Conservation (phyloP, 2,329 filamentous ascomycete species). For the Sporothrix pseudoabietina region DNA sequence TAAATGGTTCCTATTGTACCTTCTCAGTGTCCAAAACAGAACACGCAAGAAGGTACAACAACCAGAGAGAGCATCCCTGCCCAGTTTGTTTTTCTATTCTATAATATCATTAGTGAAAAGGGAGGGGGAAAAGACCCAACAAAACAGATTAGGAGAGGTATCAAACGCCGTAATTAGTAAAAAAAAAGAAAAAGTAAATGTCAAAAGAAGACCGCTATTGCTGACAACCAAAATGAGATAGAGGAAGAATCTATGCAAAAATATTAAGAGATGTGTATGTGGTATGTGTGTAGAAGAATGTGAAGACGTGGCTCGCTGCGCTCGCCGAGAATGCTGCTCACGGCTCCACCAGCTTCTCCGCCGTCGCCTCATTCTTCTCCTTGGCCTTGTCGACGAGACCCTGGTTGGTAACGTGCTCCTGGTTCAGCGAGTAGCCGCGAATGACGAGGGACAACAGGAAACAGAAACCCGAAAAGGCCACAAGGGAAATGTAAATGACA, state of each 20-base stretch:
- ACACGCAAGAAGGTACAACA: neutral
- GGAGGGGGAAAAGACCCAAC: neutral
- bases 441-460: constrained; percentile 56
- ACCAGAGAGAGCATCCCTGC: neutral
- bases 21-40: neutral
- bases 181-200: neutral
- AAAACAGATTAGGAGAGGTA: constrained; percentile 13
- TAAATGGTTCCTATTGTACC: neutral
- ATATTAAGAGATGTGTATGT: neutral
- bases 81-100: neutral
- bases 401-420: constrained; percentile 52
- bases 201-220: neutral
- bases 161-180: neutral
- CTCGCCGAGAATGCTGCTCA: neutral
- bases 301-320: neutral
- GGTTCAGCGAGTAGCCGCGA: constrained; percentile 52
- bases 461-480: constrained; percentile 53
- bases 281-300: neutral
- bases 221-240: neutral
- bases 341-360: constrained; percentile 25
- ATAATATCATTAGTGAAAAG: neutral
- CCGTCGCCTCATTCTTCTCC: constrained; percentile 1
- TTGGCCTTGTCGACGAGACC: constrained; percentile 44
- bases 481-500: constrained; percentile 57
- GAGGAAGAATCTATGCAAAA: neutral